Base-by-base conservation (phyloP, 139 green algal species). In the Astrephomene gubernaculifera region DNA sequence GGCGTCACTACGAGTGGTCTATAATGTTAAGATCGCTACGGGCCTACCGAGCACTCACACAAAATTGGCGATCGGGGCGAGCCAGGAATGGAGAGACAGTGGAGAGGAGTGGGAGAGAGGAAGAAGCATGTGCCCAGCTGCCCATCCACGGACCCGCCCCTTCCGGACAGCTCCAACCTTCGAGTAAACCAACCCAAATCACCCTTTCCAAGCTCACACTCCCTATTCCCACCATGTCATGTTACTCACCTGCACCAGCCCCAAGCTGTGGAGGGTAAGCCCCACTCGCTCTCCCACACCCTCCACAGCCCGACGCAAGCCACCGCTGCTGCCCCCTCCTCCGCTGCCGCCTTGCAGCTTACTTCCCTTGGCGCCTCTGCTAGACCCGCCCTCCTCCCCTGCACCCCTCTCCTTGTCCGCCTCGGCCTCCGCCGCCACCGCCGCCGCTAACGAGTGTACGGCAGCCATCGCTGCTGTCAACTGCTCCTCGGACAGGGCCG, bases 161-260 rank as follows among this genome's bases (percentile, higher is more conserved):
- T n/a, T n/a, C n/a, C n/a, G n/a, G n/a, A n/a, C n/a, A n/a, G n/a
- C n/a, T n/a, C n/a, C n/a, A n/a, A n/a, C n/a, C n/a, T n/a, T n/a
- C n/a, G n/a, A n/a, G n/a, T n/a, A n/a, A n/a, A n/a, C n/a, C n/a
- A n/a, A n/a, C n/a, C n/a, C n/a, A n/a, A n/a, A n/a, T n/a, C n/a
- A n/a, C n/a, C n/a, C n/a, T n/a, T n/a, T n/a, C n/a, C n/a, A n/a
- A n/a, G n/a, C n/a, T n/a, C n/a, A n/a, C n/a, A n/a, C n/a, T n/a
- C n/a, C n/a, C n/a, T n/a, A n/a, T n/a, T n/a, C n/a, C n/a, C n/a
- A n/a, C n/a, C n/a, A n/a, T n/a, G n/a, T n/a, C n/a, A n/a, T n/a
- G n/a, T n/a, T 10, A 33, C 71, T 2, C 52, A 70, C 73, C 73
- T 81, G 73, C 53, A 81, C 73, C 53, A 81, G 35, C 17, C 73